These are phyloP conservation scores for Solanum chmielewskii DNA, from an alignment of 257 asterid genomes.

Conservation along the genomic window DNA sequence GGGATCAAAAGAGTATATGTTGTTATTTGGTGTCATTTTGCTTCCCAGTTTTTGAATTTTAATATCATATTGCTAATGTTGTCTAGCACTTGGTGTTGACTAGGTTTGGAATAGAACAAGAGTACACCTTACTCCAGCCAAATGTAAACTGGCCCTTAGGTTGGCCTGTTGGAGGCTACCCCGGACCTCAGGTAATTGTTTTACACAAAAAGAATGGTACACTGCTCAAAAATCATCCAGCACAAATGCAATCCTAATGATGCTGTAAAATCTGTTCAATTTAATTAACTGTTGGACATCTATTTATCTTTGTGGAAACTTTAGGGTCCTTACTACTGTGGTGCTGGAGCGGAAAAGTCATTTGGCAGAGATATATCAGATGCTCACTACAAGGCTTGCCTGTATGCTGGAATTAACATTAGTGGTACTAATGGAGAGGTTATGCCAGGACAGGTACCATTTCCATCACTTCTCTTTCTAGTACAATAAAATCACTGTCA, in stretches of 20 bases:
- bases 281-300: background rate
- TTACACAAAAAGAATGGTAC: background rate
- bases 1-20: background rate
- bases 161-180: conserved; percentile 96
- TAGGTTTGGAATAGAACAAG: conserved; percentile 96
- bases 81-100: conserved; percentile 4
- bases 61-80: background rate
- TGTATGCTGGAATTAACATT: conserved; percentile 92
- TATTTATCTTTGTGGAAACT: conserved; percentile 4
- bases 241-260: background rate
- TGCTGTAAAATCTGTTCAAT: background rate
- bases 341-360: conserved; percentile 90
- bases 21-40: background rate
- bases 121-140: conserved; percentile 76
- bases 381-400: conserved; percentile 97
- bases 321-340: conserved; percentile 96
- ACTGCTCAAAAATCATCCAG: background rate
- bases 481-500: background rate
- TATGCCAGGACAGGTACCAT: conserved; percentile 93
- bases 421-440: conserved; percentile 98
- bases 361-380: conserved; percentile 96
- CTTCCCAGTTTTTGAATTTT: background rate
- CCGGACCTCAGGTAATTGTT: conserved; percentile 87
- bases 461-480: background rate
- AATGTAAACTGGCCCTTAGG: conserved; percentile 91